A percentile compares a stretch with the other conserved stretches of the same genome.
These are phyloP conservation scores for Ophiostoma sp. DNA, from an alignment of 2,329 filamentous ascomycete genomes.

Conservation along the genomic window DNA sequence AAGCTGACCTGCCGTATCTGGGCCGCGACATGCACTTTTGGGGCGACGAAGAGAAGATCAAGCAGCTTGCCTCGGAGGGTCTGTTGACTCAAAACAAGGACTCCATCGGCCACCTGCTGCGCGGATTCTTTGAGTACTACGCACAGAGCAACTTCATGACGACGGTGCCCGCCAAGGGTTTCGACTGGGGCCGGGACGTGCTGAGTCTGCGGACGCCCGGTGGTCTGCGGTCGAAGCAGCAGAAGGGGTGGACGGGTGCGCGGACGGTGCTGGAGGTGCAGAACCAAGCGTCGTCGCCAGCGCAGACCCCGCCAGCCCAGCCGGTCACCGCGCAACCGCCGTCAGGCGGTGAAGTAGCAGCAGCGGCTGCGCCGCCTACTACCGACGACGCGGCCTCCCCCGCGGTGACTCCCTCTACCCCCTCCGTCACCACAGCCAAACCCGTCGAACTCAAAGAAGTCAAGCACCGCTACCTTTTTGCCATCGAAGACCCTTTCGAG, in stretches of 20 bases:
- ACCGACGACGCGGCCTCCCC: background rate
- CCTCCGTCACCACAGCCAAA: too few species aligned
- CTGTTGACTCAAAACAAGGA: slow-evolving; percentile 69
- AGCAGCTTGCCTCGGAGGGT: slow-evolving; percentile 56
- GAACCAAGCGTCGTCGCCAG: slow-evolving; percentile 36
- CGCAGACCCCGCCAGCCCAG: slow-evolving; percentile 26
- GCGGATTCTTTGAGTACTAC: slow-evolving; percentile 88
- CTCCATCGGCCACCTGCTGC: slow-evolving; percentile 68
- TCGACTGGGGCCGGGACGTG: slow-evolving; percentile 79
- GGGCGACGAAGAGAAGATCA: slow-evolving; percentile 71
- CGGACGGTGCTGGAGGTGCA: slow-evolving; percentile 64
- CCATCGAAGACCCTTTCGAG: slow-evolving; percentile 92
- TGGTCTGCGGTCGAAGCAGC: slow-evolving; percentile 70
- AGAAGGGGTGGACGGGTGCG: slow-evolving; percentile 85
- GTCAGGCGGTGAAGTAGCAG: background rate
- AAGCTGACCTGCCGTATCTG: slow-evolving; percentile 52
- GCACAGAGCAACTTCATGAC: slow-evolving; percentile 60
- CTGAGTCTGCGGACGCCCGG: slow-evolving; percentile 72
- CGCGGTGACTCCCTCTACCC: slow-evolving; percentile 11
- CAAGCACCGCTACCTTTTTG: slow-evolving; percentile 78
- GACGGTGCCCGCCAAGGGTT: slow-evolving; percentile 56
- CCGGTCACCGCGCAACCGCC: slow-evolving; percentile 10
- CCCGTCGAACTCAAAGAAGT: slow-evolving; percentile 62
- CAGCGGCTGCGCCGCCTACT: background rate
- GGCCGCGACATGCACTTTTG: slow-evolving; percentile 76